Base-by-base conservation (phyloP, 2,329 filamentous ascomycete species). In the Phyllosticta citribraziliensis region DNA sequence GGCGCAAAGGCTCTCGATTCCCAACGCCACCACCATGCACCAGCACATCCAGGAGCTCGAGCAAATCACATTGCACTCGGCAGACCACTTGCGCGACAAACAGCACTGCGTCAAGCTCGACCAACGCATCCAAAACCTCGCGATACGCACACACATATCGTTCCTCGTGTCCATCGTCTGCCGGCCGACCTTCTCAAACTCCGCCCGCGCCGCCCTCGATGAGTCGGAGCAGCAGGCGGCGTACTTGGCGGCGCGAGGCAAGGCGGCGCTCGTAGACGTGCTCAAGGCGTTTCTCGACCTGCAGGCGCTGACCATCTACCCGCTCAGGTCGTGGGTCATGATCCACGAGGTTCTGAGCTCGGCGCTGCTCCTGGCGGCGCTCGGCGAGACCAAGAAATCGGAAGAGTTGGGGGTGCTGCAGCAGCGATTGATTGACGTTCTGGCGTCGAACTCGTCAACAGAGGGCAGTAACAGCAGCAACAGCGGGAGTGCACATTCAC, bases 341-440 rank as follows among this genome's bases (percentile, higher is more conserved):
- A 40, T 61, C 19, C 58, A 61, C 30, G 58, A 61, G 12, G 58
- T 54, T 3, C 27, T 61, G 2, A 56, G 58, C 22, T 61, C 58
- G 8, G 58, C 58, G 4, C 54, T 61, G 24, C 50, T 61, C 10
- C 58, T 57, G 8, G 33, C 58, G 1, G 56, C 52, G 17, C 58
- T 61, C 14, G 58, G 58, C 17, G 58, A 61, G 8, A 61, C 58
- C 14, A 52, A 5, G 6, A 56, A 20, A 19, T 57, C 47, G 5
- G 11, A 14, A 0, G 1, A 5, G 5, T 25, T 61, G 3, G 14
- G 11, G 2, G 52, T 25, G 6, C 35, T 53, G 55, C 58, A 61
- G 54, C 25, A 47, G 9, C 52, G 27, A 10, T 40, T 61, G 8
- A 56, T 61, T 6, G n/a, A 56, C 4, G 54, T 57, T 3, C 19